Conservation (phyloP, 2,329 filamentous ascomycete genomes). For the Penicillium psychrosexuale region DNA sequence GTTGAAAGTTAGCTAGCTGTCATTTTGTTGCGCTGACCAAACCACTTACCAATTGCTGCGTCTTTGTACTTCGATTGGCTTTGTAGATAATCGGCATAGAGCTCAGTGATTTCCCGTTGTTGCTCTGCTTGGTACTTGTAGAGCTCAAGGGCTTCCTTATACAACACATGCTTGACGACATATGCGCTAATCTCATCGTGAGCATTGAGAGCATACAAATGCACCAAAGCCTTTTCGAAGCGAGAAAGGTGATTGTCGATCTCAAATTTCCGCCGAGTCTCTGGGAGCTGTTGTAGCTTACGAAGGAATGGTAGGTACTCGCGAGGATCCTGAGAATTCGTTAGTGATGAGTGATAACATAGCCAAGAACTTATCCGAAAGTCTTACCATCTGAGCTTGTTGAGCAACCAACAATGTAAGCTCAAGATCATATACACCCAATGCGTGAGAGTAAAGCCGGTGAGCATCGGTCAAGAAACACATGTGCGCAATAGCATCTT, state of each 20-base stretch:
- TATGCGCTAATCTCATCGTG: constrained; percentile 80
- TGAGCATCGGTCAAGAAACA: constrained; percentile 96
- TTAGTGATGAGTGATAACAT: constrained; percentile 8
- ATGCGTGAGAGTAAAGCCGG: constrained; percentile 80
- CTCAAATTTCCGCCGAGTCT: constrained; percentile 69
- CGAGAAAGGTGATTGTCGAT: constrained; percentile 87
- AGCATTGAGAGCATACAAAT: constrained; percentile 68
- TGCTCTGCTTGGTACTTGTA: constrained; percentile 77
- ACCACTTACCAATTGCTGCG: constrained; percentile 63
- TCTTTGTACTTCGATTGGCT: constrained; percentile 74
- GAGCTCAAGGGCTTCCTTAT: constrained; percentile 70
- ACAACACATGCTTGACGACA: constrained; percentile 73
- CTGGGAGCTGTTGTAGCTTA: constrained; percentile 70
- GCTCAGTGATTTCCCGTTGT: constrained; percentile 64
- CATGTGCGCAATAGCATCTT: constrained; percentile 91
- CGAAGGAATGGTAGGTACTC: constrained; percentile 96
- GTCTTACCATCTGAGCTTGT: constrained; percentile 73
- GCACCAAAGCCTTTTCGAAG: constrained; percentile 69
- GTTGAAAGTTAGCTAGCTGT: constrained; percentile 7
- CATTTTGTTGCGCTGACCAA: not conserved
- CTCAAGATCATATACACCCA: constrained; percentile 89
- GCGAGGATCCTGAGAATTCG: constrained; percentile 65
- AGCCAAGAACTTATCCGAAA: not conserved
- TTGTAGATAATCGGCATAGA: constrained; percentile 78
- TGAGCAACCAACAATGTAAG: constrained; percentile 88